Evolutionary conservation across 192 early-diverging fungal species (phyloP).

Genomic region (Phlyctochytrium planicorne): DNA sequence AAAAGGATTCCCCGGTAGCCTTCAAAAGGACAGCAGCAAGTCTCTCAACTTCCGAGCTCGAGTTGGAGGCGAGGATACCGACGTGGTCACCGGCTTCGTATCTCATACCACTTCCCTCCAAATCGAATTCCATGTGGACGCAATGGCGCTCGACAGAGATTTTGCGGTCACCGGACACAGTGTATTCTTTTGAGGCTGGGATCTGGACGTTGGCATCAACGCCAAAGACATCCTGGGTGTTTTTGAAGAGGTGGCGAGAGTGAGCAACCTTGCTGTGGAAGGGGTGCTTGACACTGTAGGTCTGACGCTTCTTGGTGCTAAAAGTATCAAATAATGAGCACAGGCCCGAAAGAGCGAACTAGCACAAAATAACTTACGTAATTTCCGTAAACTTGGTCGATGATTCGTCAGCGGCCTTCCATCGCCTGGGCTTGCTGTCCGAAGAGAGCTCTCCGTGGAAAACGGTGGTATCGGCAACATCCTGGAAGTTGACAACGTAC

Average conservation of each 20-base stretch:
- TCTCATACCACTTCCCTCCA: constrained; percentile 72
- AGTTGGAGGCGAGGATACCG: constrained; percentile 87
- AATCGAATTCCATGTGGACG: constrained; percentile 92
- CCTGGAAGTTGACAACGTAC: constrained; percentile 28
- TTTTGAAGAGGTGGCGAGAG: constrained; percentile 68
- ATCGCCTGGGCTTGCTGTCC: constrained; percentile 38
- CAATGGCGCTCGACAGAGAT: constrained; percentile 69
- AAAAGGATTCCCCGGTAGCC: constrained; percentile 23
- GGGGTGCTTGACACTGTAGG: constrained; percentile 88
- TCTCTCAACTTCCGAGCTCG: constrained; percentile 66
- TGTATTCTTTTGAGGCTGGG: constrained; percentile 20
- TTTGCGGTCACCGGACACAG: neutral
- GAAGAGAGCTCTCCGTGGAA: constrained; percentile 61
- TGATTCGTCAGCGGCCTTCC: constrained; percentile 28
- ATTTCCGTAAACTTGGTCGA: constrained; percentile 1
- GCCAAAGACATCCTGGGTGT: constrained; percentile 29
- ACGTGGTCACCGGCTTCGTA: constrained; percentile 96
- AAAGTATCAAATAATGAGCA: constrained; percentile 10
- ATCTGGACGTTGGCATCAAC: constrained; percentile 12
- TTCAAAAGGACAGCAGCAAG: constrained; percentile 47
- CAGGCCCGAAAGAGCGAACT: constrained; percentile 25
- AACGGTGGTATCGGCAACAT: constrained; percentile 30
- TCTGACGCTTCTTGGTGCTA: constrained; percentile 26
- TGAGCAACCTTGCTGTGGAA: constrained; percentile 66
- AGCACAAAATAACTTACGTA: constrained; percentile 16